Base-by-base conservation (phyloP, 2,329 filamentous ascomycete genomes). In the Pseudogymnoascus pannorum region DNA sequence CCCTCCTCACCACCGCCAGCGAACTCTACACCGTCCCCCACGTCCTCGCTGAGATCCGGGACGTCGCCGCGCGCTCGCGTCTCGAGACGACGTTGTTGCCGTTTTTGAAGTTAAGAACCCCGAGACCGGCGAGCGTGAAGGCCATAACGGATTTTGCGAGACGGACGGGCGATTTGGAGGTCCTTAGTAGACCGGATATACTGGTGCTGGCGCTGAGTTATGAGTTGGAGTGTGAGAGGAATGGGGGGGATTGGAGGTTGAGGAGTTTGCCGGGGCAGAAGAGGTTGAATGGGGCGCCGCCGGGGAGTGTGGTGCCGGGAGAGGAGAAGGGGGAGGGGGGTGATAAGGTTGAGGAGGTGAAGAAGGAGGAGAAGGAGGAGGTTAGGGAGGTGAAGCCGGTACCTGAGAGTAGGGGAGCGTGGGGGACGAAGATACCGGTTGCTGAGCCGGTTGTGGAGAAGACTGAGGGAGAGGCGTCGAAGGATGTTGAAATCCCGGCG, bases 151-250 rank as follows among this genome's bases (percentile, higher is more conserved):
- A 90, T 62, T 97, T 97, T 77, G 90, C 94, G 48, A 84, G 90
- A 60, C 88, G 86, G 72, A 97, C 94, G 0, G 94, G 94, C 61
- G 94, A 99, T 73, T 81, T 92, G 64, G 84, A 88, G 9, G 93
- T 97, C 0, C 78, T 99, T 62, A 97, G 92, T 75, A 86, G 83
- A 71, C 89, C 92, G 1, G 94, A 99, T 85, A 78, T 97, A 64
- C 89, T 95, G 67, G 82, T 99, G 40, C 78, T 97, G 70, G 94
- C 93, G 7, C 78, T 99, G 61, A 89, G 91, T 1, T 97, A 97
- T 73, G 94, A 99, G 73, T 73, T 97, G n/a, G 93, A 97, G 69
- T 89, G 90, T 69, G 92, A 97, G 77, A 80, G 87, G 62, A 95
- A 96, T 72, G 85, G 87, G n/a, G 92, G 92, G 1, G 87, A 96